A percentile compares a stretch with the other conserved stretches of the same genome.
These are phyloP conservation scores for Platanthera guangdongensis DNA, from an alignment of 106 monocot species.

Conservation along the genomic window DNA sequence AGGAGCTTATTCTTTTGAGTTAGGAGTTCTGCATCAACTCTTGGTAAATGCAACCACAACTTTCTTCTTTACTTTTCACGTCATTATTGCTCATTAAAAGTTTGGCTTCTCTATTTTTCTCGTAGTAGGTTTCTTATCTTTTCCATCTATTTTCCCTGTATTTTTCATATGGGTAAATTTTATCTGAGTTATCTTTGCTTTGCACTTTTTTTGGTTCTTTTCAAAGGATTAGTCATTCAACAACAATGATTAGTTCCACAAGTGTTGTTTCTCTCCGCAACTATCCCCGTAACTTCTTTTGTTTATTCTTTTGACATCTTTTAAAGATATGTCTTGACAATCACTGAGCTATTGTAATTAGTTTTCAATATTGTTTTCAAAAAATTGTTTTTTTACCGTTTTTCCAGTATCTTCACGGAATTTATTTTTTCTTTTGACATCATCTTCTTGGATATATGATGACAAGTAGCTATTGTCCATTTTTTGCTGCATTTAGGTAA, in stretches of 20 bases:
- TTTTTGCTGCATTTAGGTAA: background rate
- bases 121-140: background rate
- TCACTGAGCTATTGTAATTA: background rate
- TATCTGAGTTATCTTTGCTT: background rate
- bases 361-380: background rate
- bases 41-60: too few species aligned
- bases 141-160: too few species aligned
- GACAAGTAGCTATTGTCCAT: background rate
- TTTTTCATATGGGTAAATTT: background rate
- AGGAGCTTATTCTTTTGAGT: too few species aligned
- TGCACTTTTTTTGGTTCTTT: background rate
- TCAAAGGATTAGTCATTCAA: background rate
- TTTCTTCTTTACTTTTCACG: background rate
- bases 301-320: too few species aligned
- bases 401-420: background rate
- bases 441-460: background rate
- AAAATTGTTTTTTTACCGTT: background rate
- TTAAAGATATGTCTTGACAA: too few species aligned
- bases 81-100: background rate
- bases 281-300: too few species aligned
- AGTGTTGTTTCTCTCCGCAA: too few species aligned
- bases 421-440: background rate
- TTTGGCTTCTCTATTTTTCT: background rate
- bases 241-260: background rate
- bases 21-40: too few species aligned